These are phyloP conservation scores for Apium graveolens DNA, from an alignment of 129 eudicot species.

Conservation along the genomic window DNA sequence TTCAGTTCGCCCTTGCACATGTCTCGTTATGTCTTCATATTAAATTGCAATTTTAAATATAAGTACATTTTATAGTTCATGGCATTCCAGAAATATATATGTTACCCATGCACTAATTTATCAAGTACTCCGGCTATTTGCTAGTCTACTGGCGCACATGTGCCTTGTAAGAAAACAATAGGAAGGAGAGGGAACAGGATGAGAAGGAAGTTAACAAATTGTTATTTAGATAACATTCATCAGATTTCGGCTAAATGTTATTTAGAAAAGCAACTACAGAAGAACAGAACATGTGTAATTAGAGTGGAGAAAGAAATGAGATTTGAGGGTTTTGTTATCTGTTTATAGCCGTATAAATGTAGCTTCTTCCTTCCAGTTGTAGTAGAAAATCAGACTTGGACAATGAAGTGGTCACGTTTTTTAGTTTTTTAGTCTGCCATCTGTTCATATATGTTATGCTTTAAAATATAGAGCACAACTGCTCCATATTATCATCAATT, in stretches of 20 bases:
- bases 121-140: not conserved
- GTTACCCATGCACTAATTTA: not conserved
- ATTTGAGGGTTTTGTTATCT: not conserved
- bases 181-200: not conserved
- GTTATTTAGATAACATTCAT: not conserved
- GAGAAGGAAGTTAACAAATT: not conserved
- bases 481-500: not conserved
- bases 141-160: not conserved
- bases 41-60: not conserved
- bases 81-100: not conserved
- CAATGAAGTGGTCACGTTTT: not conserved
- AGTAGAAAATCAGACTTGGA: not conserved
- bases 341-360: not conserved
- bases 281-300: not conserved
- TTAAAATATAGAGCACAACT: not conserved
- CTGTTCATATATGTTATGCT: not conserved
- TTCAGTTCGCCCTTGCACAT: not conserved
- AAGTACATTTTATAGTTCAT: not conserved
- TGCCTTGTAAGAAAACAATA: not conserved
- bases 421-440: not conserved
- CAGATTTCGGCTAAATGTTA: not conserved
- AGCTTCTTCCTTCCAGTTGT: not conserved
- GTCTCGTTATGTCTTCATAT: not conserved
- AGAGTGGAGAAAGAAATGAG: not conserved
- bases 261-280: not conserved